Base-by-base conservation (phyloP, 345 rosid genomes). In the Gossypium anomalum region DNA sequence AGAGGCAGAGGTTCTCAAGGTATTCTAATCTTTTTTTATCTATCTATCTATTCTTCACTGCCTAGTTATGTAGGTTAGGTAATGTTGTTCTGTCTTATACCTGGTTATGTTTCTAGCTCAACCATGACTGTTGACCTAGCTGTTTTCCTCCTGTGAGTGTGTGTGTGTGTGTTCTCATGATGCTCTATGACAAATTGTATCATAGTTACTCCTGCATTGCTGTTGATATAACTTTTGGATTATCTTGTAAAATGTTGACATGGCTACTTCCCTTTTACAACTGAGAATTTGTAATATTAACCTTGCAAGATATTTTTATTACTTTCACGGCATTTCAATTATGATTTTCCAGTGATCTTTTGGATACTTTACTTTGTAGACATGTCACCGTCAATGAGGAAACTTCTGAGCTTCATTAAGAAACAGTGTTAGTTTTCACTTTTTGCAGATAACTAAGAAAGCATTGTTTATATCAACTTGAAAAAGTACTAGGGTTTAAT, bases 1-100 rank as follows among this genome's bases (percentile, higher is more conserved):
- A 71, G 97, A 92, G 82, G 94, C 97, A 78, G 98, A 92, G 85
- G 86, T 81, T 89, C 91, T 88, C 80, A 94, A 89, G 91, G 94
- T 86, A 23, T 61, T 67, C 22, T 22, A 53, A 41, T 57, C 44
- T 25, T 70, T 76, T 7, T 25, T 5, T 34, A 34, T 34, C 41
- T 60, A 60, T 60, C 65, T 69, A 34, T 51, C 59, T 69, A 27
- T 20, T 27, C 16, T 51, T 69, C 45, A 34, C 41, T 34, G 7
- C 9, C 45, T 68, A 16, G 20, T 23, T 8, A 67, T 67, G 71
- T 44, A 66, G 52, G 27, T 66, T 45, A 66, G 16, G 1, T 67
- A 22, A 22, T 25, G 4, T 47, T 67, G 34, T 34, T 62, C 11
- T 51, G 15, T 25, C 7, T 67, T 20, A 19, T 67, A 48, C 19